Percentiles rank a stretch among this genome's conserved stretches.
These are phyloP conservation scores for Russula abietina DNA, from an alignment of 768 basidiomycete genomes.

Conservation along the genomic window DNA sequence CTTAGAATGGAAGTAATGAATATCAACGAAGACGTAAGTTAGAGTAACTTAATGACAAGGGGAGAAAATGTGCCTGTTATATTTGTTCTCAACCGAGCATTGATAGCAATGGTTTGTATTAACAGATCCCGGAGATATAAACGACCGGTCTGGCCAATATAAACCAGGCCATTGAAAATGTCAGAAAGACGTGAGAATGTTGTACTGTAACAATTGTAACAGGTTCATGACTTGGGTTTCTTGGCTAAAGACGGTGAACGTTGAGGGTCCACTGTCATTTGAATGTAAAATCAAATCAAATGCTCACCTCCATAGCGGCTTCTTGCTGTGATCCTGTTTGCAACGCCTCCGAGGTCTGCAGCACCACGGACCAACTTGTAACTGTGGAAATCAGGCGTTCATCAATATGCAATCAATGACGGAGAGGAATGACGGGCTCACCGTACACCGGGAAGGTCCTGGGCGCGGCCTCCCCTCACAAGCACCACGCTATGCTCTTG, in stretches of 20 bases:
- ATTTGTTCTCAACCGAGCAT: not conserved
- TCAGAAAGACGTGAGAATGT: not conserved
- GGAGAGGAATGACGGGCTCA: slow-evolving; percentile 35
- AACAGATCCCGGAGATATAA: not conserved
- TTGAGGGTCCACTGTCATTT: not conserved
- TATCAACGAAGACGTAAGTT: not conserved
- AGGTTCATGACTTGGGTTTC: slow-evolving; percentile 15
- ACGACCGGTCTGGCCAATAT: not conserved
- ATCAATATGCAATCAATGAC: not conserved
- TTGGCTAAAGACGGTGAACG: slow-evolving; percentile 4
- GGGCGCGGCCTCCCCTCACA: slow-evolving; percentile 90
- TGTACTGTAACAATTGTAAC: no score
- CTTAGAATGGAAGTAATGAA: not conserved
- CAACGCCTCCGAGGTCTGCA: slow-evolving; percentile 85
- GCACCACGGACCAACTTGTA: slow-evolving; percentile 95
- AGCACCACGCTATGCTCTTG: slow-evolving; percentile 97
- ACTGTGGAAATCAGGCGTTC: slow-evolving; percentile 37
- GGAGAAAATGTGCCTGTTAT: not conserved
- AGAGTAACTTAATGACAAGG: not conserved
- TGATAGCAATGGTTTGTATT: slow-evolving; percentile 1
- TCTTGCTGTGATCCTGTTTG: slow-evolving; percentile 69
- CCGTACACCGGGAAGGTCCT: slow-evolving; percentile 98
- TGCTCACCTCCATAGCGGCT: slow-evolving; percentile 87
- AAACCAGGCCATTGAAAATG: not conserved
- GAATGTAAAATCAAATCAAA: not conserved